Conservation (phyloP, 106 monocot genomes). For the Cymbidium sinense region DNA sequence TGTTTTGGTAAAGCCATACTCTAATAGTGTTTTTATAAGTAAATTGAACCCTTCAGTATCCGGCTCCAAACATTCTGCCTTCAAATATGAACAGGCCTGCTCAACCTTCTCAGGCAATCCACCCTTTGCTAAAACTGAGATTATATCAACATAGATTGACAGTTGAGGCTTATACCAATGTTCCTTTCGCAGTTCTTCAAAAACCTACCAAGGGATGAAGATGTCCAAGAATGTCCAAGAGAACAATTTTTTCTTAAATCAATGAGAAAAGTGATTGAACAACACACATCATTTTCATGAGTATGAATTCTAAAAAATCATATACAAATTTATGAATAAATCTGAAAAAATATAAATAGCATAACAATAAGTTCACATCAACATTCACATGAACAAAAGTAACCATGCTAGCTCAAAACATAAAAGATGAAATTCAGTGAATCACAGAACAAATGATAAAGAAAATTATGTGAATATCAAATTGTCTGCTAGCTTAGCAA, state of each 20-base stretch:
- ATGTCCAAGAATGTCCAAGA: not conserved
- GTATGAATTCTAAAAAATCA: not conserved
- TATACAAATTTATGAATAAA: not conserved
- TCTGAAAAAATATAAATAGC: not conserved
- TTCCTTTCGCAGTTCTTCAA: slow-evolving; percentile 78
- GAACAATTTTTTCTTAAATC: not conserved
- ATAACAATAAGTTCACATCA: not conserved
- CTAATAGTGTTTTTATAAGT: slow-evolving; percentile 49
- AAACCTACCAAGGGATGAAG: slow-evolving; percentile 42
- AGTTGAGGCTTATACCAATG: slow-evolving; percentile 79
- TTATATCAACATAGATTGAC: slow-evolving; percentile 52
- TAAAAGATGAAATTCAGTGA: not conserved
- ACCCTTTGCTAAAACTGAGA: slow-evolving; percentile 50
- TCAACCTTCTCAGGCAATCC: slow-evolving; percentile 40
- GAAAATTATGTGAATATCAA: no score
- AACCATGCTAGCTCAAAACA: not conserved
- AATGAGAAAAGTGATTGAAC: not conserved
- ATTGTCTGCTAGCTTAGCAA: not conserved
- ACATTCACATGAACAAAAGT: not conserved
- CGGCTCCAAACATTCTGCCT: slow-evolving; percentile 37
- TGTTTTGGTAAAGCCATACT: slow-evolving; percentile 42
- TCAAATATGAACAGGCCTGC: slow-evolving; percentile 44
- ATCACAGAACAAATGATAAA: not conserved
- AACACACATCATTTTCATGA: not conserved
- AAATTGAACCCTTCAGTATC: slow-evolving; percentile 80